These are phyloP conservation scores for Aspergillus haitiensis DNA, from an alignment of 495 filamentous ascomycete genomes.

Conservation along the genomic window DNA sequence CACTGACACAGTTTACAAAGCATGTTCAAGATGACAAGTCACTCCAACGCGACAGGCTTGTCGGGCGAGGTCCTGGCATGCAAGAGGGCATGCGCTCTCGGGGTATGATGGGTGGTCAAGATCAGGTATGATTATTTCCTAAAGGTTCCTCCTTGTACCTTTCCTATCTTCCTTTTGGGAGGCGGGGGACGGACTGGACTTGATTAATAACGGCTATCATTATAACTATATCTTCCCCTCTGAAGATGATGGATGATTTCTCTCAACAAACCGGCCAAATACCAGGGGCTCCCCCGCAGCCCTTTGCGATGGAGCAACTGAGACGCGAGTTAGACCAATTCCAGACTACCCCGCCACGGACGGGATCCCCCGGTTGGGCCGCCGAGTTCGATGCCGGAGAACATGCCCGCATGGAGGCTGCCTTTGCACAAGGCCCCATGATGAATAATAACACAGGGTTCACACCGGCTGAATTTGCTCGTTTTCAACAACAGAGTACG, in stretches of 20 bases:
- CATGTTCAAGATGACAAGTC: conserved; percentile 93
- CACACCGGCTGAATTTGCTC: conserved; percentile 79
- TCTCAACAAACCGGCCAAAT: conserved; percentile 69
- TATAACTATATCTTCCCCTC: conserved; percentile 8
- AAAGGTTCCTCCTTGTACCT: no score
- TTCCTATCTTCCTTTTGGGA: not conserved
- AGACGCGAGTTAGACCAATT: conserved; percentile 63
- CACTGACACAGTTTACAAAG: conserved; percentile 94
- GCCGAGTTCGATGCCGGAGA: conserved; percentile 66
- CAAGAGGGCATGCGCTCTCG: conserved; percentile 65
- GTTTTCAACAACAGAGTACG: conserved; percentile 71
- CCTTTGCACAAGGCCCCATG: conserved; percentile 59
- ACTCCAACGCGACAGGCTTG: conserved; percentile 83
- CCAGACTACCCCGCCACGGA: conserved; percentile 55
- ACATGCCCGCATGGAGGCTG: conserved; percentile 78
- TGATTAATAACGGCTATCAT: conserved; percentile 4
- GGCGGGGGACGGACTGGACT: not conserved
- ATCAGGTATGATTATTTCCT: conserved; percentile 51
- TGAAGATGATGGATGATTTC: conserved; percentile 90
- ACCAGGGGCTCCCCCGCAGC: conserved; percentile 50
- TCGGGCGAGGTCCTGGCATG: conserved; percentile 65
- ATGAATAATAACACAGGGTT: conserved; percentile 60
- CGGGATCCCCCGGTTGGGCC: conserved; percentile 64
- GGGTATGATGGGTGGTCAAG: conserved; percentile 59
- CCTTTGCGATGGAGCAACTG: conserved; percentile 72